Percentiles rank a stretch among this genome's conserved stretches.
Evolutionary conservation across 1,284 basidiomycete genomes (phyloP).

Genomic region (Coniophora puteana): DNA sequence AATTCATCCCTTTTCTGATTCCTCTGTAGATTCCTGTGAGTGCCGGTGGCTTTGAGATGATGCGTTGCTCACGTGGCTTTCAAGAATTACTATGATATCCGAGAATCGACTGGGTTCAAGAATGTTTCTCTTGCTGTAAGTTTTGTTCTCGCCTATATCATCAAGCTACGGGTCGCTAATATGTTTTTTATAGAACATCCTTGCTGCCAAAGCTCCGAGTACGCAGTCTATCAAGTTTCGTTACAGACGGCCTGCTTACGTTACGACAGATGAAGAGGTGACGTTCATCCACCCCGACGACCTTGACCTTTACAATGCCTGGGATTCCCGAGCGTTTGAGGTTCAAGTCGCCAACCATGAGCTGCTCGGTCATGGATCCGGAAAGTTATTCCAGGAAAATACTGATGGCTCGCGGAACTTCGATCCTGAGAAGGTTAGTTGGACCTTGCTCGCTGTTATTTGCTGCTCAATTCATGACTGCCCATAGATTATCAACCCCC

Average conservation of each 20-base stretch:
- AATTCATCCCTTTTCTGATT: not conserved
- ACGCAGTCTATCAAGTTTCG: constrained; percentile 18
- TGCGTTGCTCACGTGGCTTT: not conserved
- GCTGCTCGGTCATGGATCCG: constrained; percentile 75
- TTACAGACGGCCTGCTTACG: not conserved
- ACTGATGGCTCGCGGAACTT: constrained; percentile 78
- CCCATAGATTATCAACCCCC: constrained; percentile 68
- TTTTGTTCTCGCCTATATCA: constrained; percentile 1
- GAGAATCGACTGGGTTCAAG: constrained; percentile 80
- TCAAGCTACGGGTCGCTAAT: not conserved
- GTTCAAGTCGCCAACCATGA: constrained; percentile 87
- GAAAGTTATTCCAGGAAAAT: constrained; percentile 76
- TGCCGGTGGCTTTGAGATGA: constrained; percentile 2
- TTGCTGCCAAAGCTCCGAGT: constrained; percentile 82
- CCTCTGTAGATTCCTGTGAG: constrained; percentile 16
- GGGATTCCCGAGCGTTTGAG: constrained; percentile 77
- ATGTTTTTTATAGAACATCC: constrained; percentile 53
- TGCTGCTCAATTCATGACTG: not conserved
- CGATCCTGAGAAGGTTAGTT: constrained; percentile 57
- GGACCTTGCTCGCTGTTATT: constrained; percentile 1
- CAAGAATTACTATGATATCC: constrained; percentile 76
- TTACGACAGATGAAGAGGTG: constrained; percentile 58
- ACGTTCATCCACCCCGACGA: constrained; percentile 81
- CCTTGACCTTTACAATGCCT: constrained; percentile 64
- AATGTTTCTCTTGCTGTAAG: constrained; percentile 74